Conservation (phyloP, 495 filamentous ascomycete genomes). For the Aspergillus kassunensis region DNA sequence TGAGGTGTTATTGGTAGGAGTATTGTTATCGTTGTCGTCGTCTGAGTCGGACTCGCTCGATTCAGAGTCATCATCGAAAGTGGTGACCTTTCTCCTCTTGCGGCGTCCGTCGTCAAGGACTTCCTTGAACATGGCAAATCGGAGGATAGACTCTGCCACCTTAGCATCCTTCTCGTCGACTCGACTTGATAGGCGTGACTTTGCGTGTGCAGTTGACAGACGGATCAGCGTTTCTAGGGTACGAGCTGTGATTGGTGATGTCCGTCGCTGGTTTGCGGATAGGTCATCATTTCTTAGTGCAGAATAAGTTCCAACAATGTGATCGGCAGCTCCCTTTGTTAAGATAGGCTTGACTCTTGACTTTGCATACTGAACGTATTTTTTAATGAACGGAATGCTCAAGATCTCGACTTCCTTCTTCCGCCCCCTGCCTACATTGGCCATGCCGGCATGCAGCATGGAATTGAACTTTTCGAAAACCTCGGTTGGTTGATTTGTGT, state of each 20-base stretch:
- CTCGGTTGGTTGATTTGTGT: constrained; percentile 70
- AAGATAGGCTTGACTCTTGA: constrained; percentile 83
- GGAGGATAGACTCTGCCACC: constrained; percentile 82
- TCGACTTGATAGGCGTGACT: constrained; percentile 83
- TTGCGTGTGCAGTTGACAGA: constrained; percentile 93
- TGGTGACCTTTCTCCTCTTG: constrained; percentile 59
- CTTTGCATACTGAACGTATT: constrained; percentile 99
- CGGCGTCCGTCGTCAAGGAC: constrained; percentile 82
- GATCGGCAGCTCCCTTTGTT: constrained; percentile 88
- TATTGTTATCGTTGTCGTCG: constrained; percentile 35
- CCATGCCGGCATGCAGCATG: constrained; percentile 93
- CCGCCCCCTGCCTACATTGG: constrained; percentile 62
- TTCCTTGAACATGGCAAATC: constrained; percentile 98
- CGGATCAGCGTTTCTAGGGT: constrained; percentile 96
- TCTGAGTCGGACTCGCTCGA: constrained; percentile 32
- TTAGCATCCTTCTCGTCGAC: constrained; percentile 90
- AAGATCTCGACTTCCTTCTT: constrained; percentile 84
- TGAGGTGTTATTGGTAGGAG: constrained; percentile 31
- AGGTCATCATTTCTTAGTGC: constrained; percentile 94
- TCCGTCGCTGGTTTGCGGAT: constrained; percentile 88
- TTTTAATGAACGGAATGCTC: constrained; percentile 98
- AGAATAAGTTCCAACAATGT: constrained; percentile 90
- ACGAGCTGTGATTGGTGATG: constrained; percentile 92
- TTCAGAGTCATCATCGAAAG: constrained; percentile 47
- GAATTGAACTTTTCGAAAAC: constrained; percentile 96